Evolutionary conservation across 2,329 filamentous ascomycete species (phyloP), one percentile per base, ranked within the genome.

Genomic region (Tolypocladium tropicale): DNA sequence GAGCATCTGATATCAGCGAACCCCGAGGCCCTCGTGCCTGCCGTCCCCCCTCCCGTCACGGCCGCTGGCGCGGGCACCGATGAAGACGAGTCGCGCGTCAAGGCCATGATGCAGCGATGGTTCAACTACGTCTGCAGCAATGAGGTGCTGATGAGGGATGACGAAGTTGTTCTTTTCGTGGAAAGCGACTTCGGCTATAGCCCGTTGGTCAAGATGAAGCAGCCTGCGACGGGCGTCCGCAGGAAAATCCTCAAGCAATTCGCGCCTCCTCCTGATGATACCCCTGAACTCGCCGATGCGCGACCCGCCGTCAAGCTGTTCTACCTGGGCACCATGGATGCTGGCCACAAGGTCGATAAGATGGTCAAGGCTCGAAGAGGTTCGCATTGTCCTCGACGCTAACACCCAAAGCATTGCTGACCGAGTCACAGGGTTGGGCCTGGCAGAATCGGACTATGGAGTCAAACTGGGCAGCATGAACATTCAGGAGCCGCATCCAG

Each of bases 171-270:
- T 6, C 85, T 97, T 58, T 99, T 99, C 65, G 91, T 99, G n/a
- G 94, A 99, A 74, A 96, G 90, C 68, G 94, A 99, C 70, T 97
- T 96, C 70, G 94, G 94, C 43, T 99, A 99, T 72, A 96, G 91
- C 66, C 94, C 94, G 1, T 88, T 97, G 67, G 86, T 96, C 51
- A 87, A 93, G 71, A 90, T 91, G 80, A 96, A 95, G 77, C 94
- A 99, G 72, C 94, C 94, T 25, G 94, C 94, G 10, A 99, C 94
- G 1, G 94, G 94, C 48, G 90, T 99, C 63, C 85, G 94, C 60
- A 83, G 94, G 68, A 96, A 96, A 76, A 88, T 97, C 59, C 78
- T 99, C 69, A 99, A 99, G 78, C 94, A 99, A 71, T 99, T 99
- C 72, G 93, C 94, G 39, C 94, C 94, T 34, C 94, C 94, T 1